Percentiles rank a stretch among this genome's conserved stretches.
Conservation (phyloP, 768 basidiomycete species). For the Boletus vinaceobasis region DNA sequence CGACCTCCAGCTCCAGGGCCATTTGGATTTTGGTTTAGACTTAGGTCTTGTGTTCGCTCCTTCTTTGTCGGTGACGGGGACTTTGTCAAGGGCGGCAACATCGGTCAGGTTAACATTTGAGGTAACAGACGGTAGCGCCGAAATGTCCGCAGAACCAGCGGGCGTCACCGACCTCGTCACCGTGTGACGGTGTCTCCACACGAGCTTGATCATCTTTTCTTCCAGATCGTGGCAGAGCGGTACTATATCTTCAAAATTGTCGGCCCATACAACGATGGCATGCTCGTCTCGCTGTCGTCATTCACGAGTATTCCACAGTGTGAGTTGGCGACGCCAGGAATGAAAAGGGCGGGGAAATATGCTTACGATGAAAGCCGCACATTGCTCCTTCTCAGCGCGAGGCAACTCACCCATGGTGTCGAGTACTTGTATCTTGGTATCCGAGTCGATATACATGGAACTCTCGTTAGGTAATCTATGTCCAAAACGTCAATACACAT, state of each 20-base stretch:
- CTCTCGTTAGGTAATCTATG: slow-evolving; percentile 49
- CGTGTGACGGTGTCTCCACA: slow-evolving; percentile 56
- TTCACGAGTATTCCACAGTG: neutral
- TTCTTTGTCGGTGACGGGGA: slow-evolving; percentile 22
- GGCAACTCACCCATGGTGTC: slow-evolving; percentile 66
- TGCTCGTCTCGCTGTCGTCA: slow-evolving; percentile 67
- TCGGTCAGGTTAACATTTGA: slow-evolving; percentile 55
- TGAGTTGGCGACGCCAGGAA: neutral
- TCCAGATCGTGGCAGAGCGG: slow-evolving; percentile 68
- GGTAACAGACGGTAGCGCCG: slow-evolving; percentile 42
- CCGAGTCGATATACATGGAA: slow-evolving; percentile 65
- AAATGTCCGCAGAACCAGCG: slow-evolving; percentile 30
- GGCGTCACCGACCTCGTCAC: slow-evolving; percentile 17
- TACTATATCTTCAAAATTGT: slow-evolving; percentile 76
- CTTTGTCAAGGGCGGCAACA: slow-evolving; percentile 28
- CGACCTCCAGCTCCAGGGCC: slow-evolving; percentile 47
- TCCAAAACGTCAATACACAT: neutral
- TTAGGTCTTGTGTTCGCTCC: neutral
- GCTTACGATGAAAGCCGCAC: slow-evolving; percentile 83
- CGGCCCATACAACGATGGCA: slow-evolving; percentile 80
- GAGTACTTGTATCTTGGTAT: slow-evolving; percentile 85
- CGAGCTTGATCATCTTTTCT: slow-evolving; percentile 74
- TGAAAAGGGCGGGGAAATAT: neutral
- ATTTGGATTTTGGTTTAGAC: slow-evolving; percentile 7
- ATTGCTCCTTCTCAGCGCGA: slow-evolving; percentile 86